phyloP scores from a whole-genome alignment of 78 protist genomes.

The Pigoraptor vietnamica region DNA sequence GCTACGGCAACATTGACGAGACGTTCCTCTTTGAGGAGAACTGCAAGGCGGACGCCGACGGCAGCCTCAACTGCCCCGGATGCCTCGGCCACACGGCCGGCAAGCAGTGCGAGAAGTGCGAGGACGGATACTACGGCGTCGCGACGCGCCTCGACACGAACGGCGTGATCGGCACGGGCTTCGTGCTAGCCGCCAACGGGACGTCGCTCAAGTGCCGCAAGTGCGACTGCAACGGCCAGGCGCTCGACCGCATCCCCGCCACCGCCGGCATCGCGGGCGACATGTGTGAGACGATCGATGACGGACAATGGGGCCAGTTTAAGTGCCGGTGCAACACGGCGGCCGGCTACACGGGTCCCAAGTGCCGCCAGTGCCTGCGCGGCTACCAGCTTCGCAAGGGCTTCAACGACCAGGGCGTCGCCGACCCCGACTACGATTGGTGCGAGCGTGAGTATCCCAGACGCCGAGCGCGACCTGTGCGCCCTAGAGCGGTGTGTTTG shows the following conservation, averaged over 20 bases:
- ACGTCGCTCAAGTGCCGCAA: conserved; percentile 3
- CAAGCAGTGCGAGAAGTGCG: background rate
- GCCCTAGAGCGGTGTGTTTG: too few relatives aligned
- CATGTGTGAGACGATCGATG: background rate
- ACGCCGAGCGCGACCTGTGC: too few relatives aligned
- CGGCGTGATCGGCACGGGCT: background rate
- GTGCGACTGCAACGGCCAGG: conserved; percentile 8
- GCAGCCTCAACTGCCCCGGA: background rate
- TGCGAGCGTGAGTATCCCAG: background rate
- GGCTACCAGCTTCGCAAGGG: background rate
- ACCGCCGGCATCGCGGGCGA: background rate
- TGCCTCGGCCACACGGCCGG: conserved; percentile 7
- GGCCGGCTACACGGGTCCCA: background rate
- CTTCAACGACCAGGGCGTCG: background rate
- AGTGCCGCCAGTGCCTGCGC: background rate
- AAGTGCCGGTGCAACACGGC: background rate
- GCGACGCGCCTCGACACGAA: background rate
- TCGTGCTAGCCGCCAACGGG: background rate
- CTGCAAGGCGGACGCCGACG: background rate
- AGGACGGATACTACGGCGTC: conserved; percentile 1
- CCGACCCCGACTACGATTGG: background rate
- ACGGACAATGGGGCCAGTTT: background rate
- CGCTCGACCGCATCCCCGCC: background rate
- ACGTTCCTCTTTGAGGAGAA: background rate
- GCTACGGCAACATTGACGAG: conserved; percentile 3